Evolutionary conservation across 495 filamentous ascomycete genomes (phyloP), one percentile per base, ranked within the genome.

Genomic region (Trichoderma gamsii): DNA sequence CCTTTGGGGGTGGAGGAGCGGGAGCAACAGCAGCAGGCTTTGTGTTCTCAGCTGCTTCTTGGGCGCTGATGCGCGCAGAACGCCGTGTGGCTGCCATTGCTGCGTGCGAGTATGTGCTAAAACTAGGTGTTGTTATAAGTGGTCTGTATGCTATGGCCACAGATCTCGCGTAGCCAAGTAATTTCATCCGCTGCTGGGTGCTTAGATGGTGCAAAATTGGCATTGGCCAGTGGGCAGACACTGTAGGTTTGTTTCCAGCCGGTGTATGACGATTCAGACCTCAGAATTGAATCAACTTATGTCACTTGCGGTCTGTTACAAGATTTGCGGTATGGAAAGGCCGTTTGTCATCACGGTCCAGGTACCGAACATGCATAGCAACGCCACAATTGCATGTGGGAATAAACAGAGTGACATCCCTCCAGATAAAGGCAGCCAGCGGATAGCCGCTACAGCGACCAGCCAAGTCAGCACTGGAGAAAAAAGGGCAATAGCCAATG

Each of bases 1-100:
- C 43, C 56, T 41, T 61, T 13, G 70, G 65, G 13, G 64, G 64
- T 3, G 74, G 63, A 3, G 75, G 69, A 25, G 76, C 66, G 3
- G 69, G 56, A 52, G 71, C 32, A 11, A 69, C 56, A 21, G 61
- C 29, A 21, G 61, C 1, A 35, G 61, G 1, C 15, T 64, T 64
- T 35, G 29, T 23, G n/a, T 16, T 7, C 6, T 35, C 38, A 12
- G 25, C 61, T 32, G 63, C 35, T 43, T 23, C 63, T 29, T 65
- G 32, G 21, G 21, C 23, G 44, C 56, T 61, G 25, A 61, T 27
- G 25, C 56, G 56, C 4, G 56, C 56, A 18, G 56, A 61, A 13
- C 56, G 56, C 56, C 56, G 23, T 61, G 56, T 61, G 27, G 56
- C 56, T 9, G 56, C 56, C 56, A 61, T 61, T 7, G 56, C 56